Evolutionary conservation across 768 basidiomycete species (phyloP).

Genomic region (Panaeolus cyanescens): DNA sequence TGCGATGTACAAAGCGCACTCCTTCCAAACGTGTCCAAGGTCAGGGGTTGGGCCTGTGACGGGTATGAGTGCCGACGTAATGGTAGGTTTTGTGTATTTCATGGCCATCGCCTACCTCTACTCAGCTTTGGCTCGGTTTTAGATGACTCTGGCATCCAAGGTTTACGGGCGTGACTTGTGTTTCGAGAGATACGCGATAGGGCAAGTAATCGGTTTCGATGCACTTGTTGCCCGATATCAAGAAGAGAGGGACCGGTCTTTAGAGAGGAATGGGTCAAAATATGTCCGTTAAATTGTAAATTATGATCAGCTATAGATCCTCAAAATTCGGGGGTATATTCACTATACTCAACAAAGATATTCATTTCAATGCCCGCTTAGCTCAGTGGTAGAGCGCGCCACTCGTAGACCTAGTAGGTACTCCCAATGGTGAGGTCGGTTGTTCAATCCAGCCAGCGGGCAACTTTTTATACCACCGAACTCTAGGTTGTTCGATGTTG

Average conservation of each 20-base stretch:
- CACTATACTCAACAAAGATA: no score
- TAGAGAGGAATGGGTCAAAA: neutral
- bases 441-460: constrained; percentile 16
- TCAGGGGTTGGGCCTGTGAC: neutral
- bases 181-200: neutral
- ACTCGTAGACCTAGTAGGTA: constrained; percentile 37
- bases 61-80: neutral
- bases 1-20: neutral
- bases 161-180: neutral
- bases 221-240: neutral
- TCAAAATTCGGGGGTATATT: no score
- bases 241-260: neutral
- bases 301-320: no score
- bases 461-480: constrained; percentile 2
- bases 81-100: neutral
- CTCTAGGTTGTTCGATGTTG: no score
- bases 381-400: constrained; percentile 64
- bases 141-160: neutral
- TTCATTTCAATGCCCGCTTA: constrained; percentile 43
- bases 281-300: neutral
- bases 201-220: neutral
- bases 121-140: no score
- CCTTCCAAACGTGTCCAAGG: neutral
- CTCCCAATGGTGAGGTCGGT: constrained; percentile 12
- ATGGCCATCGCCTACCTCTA: no score